These are phyloP conservation scores for Microbotryum violaceum DNA, from an alignment of 1,284 basidiomycete genomes.

Conservation along the genomic window DNA sequence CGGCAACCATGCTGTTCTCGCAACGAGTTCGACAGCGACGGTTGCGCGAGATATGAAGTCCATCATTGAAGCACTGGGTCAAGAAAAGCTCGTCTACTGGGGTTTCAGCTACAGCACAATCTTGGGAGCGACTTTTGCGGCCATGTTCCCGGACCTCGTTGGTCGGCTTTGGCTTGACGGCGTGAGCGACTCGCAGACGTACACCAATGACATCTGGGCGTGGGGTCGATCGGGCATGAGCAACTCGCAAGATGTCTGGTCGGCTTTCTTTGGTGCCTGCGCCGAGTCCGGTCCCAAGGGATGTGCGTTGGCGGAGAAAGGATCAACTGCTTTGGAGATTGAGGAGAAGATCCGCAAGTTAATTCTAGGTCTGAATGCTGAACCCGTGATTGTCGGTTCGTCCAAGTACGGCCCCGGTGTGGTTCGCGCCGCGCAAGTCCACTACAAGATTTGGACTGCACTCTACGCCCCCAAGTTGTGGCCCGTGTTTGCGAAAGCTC, in stretches of 20 bases:
- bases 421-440: constrained; percentile 15
- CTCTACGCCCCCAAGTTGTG: constrained; percentile 20
- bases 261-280: constrained; percentile 23
- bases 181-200: constrained; percentile 20
- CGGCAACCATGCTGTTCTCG: constrained; percentile 22
- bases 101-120: constrained; percentile 35
- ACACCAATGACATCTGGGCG: constrained; percentile 23
- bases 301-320: constrained; percentile 11
- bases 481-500: constrained; percentile 8
- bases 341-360: constrained; percentile 3
- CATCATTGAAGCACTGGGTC: constrained; percentile 33
- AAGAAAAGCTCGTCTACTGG: constrained; percentile 34
- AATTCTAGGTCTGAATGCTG: constrained; percentile 5
- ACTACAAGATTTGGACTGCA: constrained; percentile 18
- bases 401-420: constrained; percentile 22
- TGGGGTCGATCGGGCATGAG: constrained; percentile 28
- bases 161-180: constrained; percentile 33
- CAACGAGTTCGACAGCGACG: constrained; percentile 27
- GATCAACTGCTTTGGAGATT: constrained; percentile 12
- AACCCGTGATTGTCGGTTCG: constrained; percentile 14
- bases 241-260: constrained; percentile 26
- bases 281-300: constrained; percentile 15
- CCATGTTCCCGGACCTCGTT: constrained; percentile 37
- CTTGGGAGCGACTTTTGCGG: constrained; percentile 36
- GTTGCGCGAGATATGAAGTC: constrained; percentile 33